Evolutionary conservation across 177 flowering plant species (phyloP), one percentile per base, ranked within the genome.

Genomic region (Vitis hybrid): DNA sequence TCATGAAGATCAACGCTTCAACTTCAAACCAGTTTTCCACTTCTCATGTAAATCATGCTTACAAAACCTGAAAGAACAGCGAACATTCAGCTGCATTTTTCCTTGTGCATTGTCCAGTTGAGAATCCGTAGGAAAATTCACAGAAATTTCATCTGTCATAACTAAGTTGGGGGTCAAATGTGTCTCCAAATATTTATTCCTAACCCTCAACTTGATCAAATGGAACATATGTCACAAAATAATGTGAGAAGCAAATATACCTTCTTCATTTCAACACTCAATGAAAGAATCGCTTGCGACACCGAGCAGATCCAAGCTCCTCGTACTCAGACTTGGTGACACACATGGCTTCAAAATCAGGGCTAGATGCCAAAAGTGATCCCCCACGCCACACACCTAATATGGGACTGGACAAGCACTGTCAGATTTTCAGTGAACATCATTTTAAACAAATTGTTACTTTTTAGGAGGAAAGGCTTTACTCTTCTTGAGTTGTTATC

Each of bases 381-480:
- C 99, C 98, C 40, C 99, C 99, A 76, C 94, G 85, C 99, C 99
- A 96, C 11, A 93, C 94, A 69, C 97, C 97, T 75, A 85, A 75
- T 35, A 92, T 85, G n/a, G 99, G 97, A 83, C 99, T 95, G 88
- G 9, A 77, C 52, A 81, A 68, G 62, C 24, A 79, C 18, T 2
- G 66, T 10, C 68, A 74, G 4, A 4, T 71, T 48, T 69, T 40
- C 74, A 69, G 30, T 19, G 52, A 4, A 14, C 58, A 68, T 8
- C 60, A 52, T 30, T 13, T 49, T 27, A 69, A 56, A 64, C 55
- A 62, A 14, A 51, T 8, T 27, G 10, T 51, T 21, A 30, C 12
- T 13, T 27, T 61, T 30, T 14, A 64, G 65, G 30, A 62, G 60
- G 50, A 30, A 56, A 57, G 62, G 40, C 6, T 56, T 80, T 92